Base-by-base conservation (phyloP, 2,329 filamentous ascomycete species). In the Hypomyces rosellus region DNA sequence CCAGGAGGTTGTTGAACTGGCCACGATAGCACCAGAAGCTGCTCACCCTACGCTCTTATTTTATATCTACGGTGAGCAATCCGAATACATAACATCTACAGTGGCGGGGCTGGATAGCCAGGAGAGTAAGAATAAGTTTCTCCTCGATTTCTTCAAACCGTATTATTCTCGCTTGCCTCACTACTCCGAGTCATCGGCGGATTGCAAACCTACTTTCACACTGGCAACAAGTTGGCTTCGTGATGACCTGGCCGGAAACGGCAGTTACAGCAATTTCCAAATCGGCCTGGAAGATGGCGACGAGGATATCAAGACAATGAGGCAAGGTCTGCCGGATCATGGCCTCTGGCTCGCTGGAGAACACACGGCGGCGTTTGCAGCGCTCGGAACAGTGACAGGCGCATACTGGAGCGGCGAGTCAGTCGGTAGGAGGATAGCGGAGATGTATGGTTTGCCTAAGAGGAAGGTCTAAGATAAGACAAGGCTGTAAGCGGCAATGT, bases 381-480 rank as follows among this genome's bases (percentile, higher is more conserved):
- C 88, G 11, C 67, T 96, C 54, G 92, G 91, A 0, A 96, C 91
- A 4, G 87, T 85, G 12, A 95, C 89, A 1, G 92, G 92, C 1
- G 92, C 92, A 11, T 96, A 89, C 66, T 95, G 89, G 89, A 89
- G 87, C 64, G 91, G 91, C 1, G 89, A 95, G 71, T 79, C 77
- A 16, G 87, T 90, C 34, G 90, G 78, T 1, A 77, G 74, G 64
- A 79, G 83, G 62, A 80, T 90, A 51, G 70, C 73, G 1, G 73
- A 76, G 60, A 73, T 68, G 7, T 85, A 84, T 63, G 76, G 70
- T 11, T 52, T 43, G 59, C 50, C 52, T 18, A 43, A 46, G 44
- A 16, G 38, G 14, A 38, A 41, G 15, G 16, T 6, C 18, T 5
- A 30, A 30, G 25, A 30, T 30, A 30, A 30, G 25, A 30, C 25